Conservation (phyloP, 371 early-diverging fungal species). For the Syncephalis plumigaleata region DNA sequence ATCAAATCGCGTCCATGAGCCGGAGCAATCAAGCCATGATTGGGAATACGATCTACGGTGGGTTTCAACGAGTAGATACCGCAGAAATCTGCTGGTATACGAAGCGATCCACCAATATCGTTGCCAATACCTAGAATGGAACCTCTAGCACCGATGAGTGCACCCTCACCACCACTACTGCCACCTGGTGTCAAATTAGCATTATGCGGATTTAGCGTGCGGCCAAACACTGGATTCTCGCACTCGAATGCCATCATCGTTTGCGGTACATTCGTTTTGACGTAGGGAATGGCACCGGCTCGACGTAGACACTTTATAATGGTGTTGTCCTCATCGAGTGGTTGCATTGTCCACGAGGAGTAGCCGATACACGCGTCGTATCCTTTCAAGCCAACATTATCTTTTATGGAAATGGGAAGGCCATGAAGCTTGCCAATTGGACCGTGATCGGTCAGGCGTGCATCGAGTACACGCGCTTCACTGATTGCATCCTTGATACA, state of each 20-base stretch:
- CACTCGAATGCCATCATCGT: background rate
- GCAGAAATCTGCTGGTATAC: conserved; percentile 4
- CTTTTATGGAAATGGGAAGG: conserved; percentile 5
- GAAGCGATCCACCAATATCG: conserved; percentile 7
- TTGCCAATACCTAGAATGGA: conserved; percentile 4
- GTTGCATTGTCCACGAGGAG: background rate
- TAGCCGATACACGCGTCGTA: conserved; percentile 1
- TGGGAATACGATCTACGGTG: background rate
- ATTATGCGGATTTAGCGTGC: conserved; percentile 6
- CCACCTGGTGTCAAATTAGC: conserved; percentile 3
- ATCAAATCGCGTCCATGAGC: background rate
- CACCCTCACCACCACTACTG: conserved; percentile 5
- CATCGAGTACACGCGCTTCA: conserved; percentile 1
- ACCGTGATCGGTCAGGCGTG: background rate
- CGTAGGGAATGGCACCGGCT: conserved; percentile 4
- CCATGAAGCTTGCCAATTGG: conserved; percentile 3
- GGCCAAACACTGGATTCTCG: conserved; percentile 1
- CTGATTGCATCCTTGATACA: conserved; percentile 1
- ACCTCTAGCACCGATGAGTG: conserved; percentile 2
- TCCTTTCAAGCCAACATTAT: conserved; percentile 3
- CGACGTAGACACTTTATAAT: background rate
- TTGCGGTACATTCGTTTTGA: conserved; percentile 5
- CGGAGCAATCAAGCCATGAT: no score
- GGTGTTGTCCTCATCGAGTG: background rate
- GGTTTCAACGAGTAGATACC: conserved; percentile 6